Evolutionary conservation across 2,329 filamentous ascomycete genomes (phyloP).

Genomic region (Colletotrichum viniferum): DNA sequence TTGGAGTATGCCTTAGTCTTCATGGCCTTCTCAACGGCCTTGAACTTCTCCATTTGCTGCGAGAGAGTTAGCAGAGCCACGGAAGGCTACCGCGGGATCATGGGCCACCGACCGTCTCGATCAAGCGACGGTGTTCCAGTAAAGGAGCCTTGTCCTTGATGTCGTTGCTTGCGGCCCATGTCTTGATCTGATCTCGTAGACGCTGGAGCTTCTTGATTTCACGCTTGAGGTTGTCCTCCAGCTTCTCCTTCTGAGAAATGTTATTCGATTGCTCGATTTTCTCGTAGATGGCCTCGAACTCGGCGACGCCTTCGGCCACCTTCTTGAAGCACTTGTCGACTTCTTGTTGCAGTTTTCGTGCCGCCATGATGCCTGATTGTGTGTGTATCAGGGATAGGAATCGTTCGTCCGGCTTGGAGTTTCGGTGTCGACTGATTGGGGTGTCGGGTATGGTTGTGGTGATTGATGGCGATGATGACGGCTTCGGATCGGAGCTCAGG

Average conservation of each 20-base stretch:
- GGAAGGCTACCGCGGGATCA: slow-evolving; percentile 21
- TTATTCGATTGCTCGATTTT: slow-evolving; percentile 96
- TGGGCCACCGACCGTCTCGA: slow-evolving; percentile 81
- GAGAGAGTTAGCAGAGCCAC: slow-evolving; percentile 15
- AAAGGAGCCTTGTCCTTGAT: slow-evolving; percentile 99
- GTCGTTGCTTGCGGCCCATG: slow-evolving; percentile 97
- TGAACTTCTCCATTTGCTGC: slow-evolving; percentile 99
- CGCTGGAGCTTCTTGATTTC: slow-evolving; percentile 99
- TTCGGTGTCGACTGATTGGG: not conserved
- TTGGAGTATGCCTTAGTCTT: slow-evolving; percentile 99
- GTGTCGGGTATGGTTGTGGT: not conserved
- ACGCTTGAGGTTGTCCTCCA: slow-evolving; percentile 96
- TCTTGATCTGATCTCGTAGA: slow-evolving; percentile 98
- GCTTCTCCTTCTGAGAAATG: slow-evolving; percentile 95
- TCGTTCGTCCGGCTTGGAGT: not conserved
- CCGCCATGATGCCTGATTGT: slow-evolving; percentile 72
- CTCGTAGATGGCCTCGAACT: slow-evolving; percentile 95
- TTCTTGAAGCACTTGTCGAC: slow-evolving; percentile 99
- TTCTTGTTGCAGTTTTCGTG: slow-evolving; percentile 95
- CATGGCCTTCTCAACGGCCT: slow-evolving; percentile 99
- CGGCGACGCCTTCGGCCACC: slow-evolving; percentile 87
- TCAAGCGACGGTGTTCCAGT: slow-evolving; percentile 91
- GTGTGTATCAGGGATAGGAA: not conserved
- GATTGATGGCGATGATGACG: not conserved
- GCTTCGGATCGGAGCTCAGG: not conserved